These are phyloP conservation scores for Clitocybe nebularis DNA, from an alignment of 1,284 basidiomycete species.

Conservation along the genomic window DNA sequence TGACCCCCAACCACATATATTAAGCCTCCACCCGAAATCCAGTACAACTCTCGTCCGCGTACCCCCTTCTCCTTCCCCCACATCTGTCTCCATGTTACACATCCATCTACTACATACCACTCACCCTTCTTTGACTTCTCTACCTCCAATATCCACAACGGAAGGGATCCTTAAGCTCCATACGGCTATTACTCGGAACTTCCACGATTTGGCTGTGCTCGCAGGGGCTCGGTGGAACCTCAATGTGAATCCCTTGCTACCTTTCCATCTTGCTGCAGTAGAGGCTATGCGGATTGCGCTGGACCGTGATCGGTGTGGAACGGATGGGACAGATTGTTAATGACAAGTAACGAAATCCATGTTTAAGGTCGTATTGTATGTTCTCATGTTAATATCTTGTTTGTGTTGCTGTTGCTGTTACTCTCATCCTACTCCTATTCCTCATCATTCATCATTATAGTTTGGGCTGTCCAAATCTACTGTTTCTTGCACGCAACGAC, in stretches of 20 bases:
- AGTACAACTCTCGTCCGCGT: conserved; percentile 54
- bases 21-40: conserved; percentile 47
- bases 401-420: neutral
- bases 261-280: conserved; percentile 66
- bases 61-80: conserved; percentile 36
- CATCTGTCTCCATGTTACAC: conserved; percentile 49
- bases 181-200: conserved; percentile 62
- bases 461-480: neutral
- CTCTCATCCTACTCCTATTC: neutral
- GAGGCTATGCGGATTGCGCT: conserved; percentile 50
- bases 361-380: neutral
- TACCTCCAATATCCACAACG: conserved; percentile 20
- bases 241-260: conserved; percentile 45
- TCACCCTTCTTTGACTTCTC: conserved; percentile 35
- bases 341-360: neutral
- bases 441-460: neutral
- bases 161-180: conserved; percentile 36
- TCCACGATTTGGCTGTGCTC: conserved; percentile 62
- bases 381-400: neutral
- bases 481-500: neutral
- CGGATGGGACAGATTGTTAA: neutral
- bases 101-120: conserved; percentile 52
- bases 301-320: conserved; percentile 20
- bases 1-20: conserved; percentile 23
- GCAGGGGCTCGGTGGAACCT: conserved; percentile 48